Evolutionary conservation across 257 asterid species (phyloP).

Genomic region (Cordia subcordata): DNA sequence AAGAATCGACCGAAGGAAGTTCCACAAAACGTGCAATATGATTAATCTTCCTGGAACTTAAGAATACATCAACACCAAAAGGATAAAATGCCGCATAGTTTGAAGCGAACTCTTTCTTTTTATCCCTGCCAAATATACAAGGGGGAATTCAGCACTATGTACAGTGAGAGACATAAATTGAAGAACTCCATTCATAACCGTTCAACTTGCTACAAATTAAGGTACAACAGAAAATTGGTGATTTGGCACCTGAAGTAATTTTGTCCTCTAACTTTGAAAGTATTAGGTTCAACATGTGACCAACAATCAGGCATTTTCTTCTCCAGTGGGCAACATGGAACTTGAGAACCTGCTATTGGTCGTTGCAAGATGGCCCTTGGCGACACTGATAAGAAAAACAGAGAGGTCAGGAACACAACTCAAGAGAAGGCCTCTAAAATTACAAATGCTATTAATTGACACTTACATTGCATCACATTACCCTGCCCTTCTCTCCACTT

Average conservation of each 20-base stretch:
- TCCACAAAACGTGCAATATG: conserved; percentile 86
- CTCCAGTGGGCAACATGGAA: conserved; percentile 57
- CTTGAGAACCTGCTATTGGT: conserved; percentile 91
- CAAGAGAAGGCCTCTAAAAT: not conserved
- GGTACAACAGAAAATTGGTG: not conserved
- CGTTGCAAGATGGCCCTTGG: conserved; percentile 56
- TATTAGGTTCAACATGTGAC: conserved; percentile 69
- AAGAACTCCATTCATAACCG: not conserved
- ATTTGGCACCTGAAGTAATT: conserved; percentile 49
- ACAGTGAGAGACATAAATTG: not conserved
- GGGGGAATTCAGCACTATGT: not conserved
- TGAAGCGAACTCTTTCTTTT: conserved; percentile 73
- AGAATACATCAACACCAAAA: conserved; percentile 80
- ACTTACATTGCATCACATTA: conserved; percentile 55
- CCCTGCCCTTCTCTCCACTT: conserved; percentile 63
- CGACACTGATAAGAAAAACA: conserved; percentile 38
- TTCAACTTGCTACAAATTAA: too few species aligned
- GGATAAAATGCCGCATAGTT: conserved; percentile 72
- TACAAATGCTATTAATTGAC: not conserved
- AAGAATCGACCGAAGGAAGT: conserved; percentile 63
- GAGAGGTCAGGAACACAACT: not conserved
- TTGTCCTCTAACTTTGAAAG: conserved; percentile 72
- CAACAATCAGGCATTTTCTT: conserved; percentile 60
- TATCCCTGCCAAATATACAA: conserved; percentile 58
- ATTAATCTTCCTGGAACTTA: conserved; percentile 72